These are phyloP conservation scores for Helichrysum umbraculigerum DNA, from an alignment of 129 eudicot species.

Conservation along the genomic window DNA sequence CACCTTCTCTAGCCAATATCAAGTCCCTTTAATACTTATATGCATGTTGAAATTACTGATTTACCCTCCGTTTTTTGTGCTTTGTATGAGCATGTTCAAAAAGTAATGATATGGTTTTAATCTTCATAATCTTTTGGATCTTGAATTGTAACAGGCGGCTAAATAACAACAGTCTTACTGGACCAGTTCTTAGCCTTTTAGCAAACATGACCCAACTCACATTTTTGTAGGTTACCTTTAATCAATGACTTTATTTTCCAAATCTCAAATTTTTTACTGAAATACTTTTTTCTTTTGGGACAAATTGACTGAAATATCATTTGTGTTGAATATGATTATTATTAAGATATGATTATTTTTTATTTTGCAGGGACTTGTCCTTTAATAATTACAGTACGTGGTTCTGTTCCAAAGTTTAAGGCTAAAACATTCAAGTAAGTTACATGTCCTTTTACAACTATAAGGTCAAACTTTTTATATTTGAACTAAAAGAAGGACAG, in stretches of 20 bases:
- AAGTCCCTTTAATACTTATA: conserved; percentile 70
- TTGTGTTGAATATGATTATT: conserved; percentile 14
- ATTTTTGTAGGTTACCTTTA: conserved; percentile 54
- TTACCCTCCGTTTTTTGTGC: conserved; percentile 7
- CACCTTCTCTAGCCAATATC: conserved; percentile 71
- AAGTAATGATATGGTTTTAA: conserved; percentile 4
- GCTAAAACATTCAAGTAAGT: conserved; percentile 88
- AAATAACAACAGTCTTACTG: conserved; percentile 81
- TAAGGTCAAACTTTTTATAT: conserved; percentile 13
- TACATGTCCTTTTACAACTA: conserved; percentile 6
- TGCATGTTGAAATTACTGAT: conserved; percentile 29
- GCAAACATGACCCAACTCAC: conserved; percentile 90
- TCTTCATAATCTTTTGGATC: conserved; percentile 12
- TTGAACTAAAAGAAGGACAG: neutral
- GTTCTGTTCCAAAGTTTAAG: conserved; percentile 75
- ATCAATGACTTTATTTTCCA: conserved; percentile 18
- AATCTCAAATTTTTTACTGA: conserved; percentile 12
- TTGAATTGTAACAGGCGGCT: conserved; percentile 67
- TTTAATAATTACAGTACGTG: conserved; percentile 89
- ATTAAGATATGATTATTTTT: neutral
- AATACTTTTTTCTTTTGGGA: conserved; percentile 15
- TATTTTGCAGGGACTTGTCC: conserved; percentile 76
- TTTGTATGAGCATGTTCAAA: conserved; percentile 19
- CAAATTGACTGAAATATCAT: conserved; percentile 10
- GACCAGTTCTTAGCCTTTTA: conserved; percentile 68